Conservation (phyloP, 202 grass and related monocot species). For the Cymbopogon flexuosus region DNA sequence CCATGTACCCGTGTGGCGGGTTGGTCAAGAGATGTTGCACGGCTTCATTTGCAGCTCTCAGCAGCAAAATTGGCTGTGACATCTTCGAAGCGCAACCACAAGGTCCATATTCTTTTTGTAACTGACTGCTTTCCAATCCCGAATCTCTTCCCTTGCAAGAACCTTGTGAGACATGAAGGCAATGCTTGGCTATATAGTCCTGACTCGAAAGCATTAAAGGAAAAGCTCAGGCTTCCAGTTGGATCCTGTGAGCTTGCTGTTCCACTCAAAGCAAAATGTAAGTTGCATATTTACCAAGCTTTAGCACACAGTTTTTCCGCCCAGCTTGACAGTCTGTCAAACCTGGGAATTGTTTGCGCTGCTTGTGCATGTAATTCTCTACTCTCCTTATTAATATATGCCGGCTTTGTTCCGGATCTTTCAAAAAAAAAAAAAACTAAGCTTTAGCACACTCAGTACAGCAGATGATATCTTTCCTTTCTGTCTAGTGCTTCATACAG, state of each 20-base stretch:
- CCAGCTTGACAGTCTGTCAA: no score
- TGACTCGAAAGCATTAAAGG: conserved; percentile 45
- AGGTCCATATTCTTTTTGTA: conserved; percentile 55
- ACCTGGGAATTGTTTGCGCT: no score
- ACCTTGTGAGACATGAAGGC: conserved; percentile 65
- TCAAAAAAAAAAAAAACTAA: no score
- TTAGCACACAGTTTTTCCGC: no score
- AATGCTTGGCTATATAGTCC: conserved; percentile 72
- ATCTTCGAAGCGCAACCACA: conserved; percentile 33
- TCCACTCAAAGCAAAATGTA: conserved; percentile 74
- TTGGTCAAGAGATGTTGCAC: conserved; percentile 70
- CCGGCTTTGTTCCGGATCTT: no score
- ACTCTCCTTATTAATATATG: no score
- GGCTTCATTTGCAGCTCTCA: conserved; percentile 73
- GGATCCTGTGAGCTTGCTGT: conserved; percentile 79
- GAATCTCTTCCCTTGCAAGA: conserved; percentile 89
- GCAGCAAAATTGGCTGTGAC: conserved; percentile 50
- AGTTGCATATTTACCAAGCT: neutral
- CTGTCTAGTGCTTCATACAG: neutral
- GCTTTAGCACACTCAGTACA: neutral
- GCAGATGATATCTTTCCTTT: neutral
- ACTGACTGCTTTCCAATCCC: conserved; percentile 66
- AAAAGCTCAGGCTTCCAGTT: conserved; percentile 66
- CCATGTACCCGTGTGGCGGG: conserved; percentile 45
- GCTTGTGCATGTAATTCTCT: no score